Evolutionary conservation across 2,329 filamentous ascomycete species (phyloP), one percentile per base, ranked within the genome.

Genomic region (Cordyceps javanica): DNA sequence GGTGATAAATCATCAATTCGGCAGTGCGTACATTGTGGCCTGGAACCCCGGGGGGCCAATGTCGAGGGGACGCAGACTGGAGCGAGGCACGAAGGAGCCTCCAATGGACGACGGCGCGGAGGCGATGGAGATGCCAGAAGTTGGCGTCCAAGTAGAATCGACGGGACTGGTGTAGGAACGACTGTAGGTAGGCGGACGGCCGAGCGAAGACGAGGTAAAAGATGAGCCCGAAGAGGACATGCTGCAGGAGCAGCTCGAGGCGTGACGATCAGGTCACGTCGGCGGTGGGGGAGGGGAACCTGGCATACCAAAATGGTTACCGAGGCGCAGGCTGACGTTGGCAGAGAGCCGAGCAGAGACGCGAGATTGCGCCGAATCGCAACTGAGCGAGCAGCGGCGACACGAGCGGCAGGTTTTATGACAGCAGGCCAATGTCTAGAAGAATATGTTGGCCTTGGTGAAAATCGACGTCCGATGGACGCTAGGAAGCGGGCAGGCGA

Each of bases 31-130:
- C 78, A 81, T 80, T 65, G 77, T 80, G 65, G 78, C 78, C 71
- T 79, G 75, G 62, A 77, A 81, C 53, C 78, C 78, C 34, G 78
- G 78, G 54, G 78, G 78, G 4, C 78, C 78, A 46, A 81, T 71
- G 63, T 81, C 78, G 42, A 80, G 72, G 36, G 77, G 74, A 55
- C 70, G 69, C 56, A 78, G 68, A 61, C 75, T 68, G 59, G 71
- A 70, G 62, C 73, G 68, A 60, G 70, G 51, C 52, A 55, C 57
- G 21, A 70, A 55, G 68, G 69, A 70, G 56, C 62, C 65, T 59
- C 67, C 68, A 48, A 67, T 72, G 57, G 76, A 78, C 55, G 76
- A 78, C 19, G 74, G 66, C 34, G 66, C 74, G 56, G 77, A 79
- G 58, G 75, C 69, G 57, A 73, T 74, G n/a, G 76, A 74, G 54